Percentiles rank a stretch among this genome's conserved stretches.
phyloP scores from a whole-genome alignment of 768 basidiomycete species.

The Tulasnella calospora region DNA sequence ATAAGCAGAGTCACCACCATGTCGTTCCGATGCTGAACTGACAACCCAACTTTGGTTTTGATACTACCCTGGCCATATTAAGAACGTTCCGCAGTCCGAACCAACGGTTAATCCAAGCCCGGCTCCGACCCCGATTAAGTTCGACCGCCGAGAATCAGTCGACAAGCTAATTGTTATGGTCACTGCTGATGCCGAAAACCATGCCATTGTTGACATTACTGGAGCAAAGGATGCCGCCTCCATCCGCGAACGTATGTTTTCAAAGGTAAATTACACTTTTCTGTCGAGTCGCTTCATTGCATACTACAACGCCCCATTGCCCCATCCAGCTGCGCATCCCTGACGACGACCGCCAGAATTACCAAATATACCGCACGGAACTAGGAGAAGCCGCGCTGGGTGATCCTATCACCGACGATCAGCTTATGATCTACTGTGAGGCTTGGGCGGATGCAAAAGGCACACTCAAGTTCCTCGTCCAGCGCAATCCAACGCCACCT shows the following conservation, averaged over 20 bases:
- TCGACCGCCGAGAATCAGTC: neutral
- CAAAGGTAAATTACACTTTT: constrained; percentile 50
- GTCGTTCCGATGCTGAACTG: constrained; percentile 7
- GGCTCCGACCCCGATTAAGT: neutral
- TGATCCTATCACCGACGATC: constrained; percentile 64
- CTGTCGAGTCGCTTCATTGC: constrained; percentile 12
- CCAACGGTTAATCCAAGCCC: neutral
- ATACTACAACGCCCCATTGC: constrained; percentile 9
- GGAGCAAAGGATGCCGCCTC: constrained; percentile 58
- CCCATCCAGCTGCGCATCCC: constrained; percentile 61
- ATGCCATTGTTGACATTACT: constrained; percentile 55
- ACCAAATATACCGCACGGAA: constrained; percentile 82
- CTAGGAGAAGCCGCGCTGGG: constrained; percentile 74
- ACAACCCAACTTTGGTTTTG: neutral
- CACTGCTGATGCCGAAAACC: constrained; percentile 20
- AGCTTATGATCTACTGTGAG: constrained; percentile 65
- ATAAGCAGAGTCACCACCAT: neutral
- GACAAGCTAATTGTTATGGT: constrained; percentile 25
- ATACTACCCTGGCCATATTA: neutral
- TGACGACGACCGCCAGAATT: constrained; percentile 74
- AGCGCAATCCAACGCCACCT: constrained; percentile 42
- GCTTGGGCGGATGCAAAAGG: constrained; percentile 71
- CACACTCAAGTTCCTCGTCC: constrained; percentile 77
- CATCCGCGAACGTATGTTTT: constrained; percentile 75
- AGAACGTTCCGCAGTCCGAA: neutral